Evolutionary conservation across 2,329 filamentous ascomycete genomes (phyloP), one percentile per base, ranked within the genome.

Genomic region (Neodidymelliopsis sp.): DNA sequence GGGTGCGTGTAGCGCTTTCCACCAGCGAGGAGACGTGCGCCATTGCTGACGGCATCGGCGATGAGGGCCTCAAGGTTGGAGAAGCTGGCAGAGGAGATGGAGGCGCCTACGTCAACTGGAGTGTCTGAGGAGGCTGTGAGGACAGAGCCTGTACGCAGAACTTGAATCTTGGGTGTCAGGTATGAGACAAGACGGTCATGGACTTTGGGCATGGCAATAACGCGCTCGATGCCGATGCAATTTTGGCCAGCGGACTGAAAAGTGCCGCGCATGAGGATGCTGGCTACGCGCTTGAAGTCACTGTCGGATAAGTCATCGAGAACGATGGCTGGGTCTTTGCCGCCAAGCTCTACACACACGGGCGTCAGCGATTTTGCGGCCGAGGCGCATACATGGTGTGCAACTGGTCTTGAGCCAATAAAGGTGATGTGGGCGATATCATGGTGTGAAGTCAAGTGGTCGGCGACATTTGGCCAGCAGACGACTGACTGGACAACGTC

Each of bases 161-260:
- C 81, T 54, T 81, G 80, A 58, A 97, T 90, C 53, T 88, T 86
- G 9, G 89, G 87, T 40, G 85, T 82, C 15, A 99, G 83, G 53
- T 85, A 79, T 4, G 79, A 73, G 41, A 96, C 76, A 16, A 99
- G 82, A 46, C 79, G 79, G 54, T 88, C 80, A 76, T 97, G 96
- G 40, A 90, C 81, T n/a, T 77, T 78, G 1, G 90, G 87, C 12
- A 89, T 82, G 18, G 88, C 90, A 60, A 97, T 87, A 66, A 97
- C 87, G 46, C 94, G 89, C 77, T 99, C 94, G 60, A 97, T 93
- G 45, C 94, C 94, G 67, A 99, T 93, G 75, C 94, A 99, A 76
- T 99, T 99, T 74, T 99, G 94, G 1, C 94, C 94, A 12, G 91
- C 88, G 40, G 91, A 91, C 74, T 99, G 94, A 75, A 97, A 99